Evolutionary conservation across 2,329 filamentous ascomycete genomes (phyloP), one percentile per base, ranked within the genome.

Genomic region (Alternaria novae-zelandiae): DNA sequence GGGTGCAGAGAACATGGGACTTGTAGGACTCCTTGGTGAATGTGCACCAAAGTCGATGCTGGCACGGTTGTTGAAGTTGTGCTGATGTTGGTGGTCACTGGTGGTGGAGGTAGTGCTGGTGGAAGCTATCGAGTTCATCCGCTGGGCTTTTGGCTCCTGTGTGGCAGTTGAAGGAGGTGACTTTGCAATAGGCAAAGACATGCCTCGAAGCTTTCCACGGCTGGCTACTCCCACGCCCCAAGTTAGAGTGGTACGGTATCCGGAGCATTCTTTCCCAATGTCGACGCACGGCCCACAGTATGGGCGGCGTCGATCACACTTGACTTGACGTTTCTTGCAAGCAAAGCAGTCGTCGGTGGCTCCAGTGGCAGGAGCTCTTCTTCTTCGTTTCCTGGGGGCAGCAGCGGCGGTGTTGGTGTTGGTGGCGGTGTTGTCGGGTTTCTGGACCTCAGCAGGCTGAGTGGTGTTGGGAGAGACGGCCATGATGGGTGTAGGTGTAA

Each of bases 171-270:
- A 68, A 28, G 73, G 68, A 20, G 76, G 75, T 57, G 81, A 80
- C 57, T 84, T 85, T 43, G 85, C 84, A 55, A 90, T 82, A 10
- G 89, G 89, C 61, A 97, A 84, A 60, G 94, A 94, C 70, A 97
- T 85, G 43, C 95, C 95, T 66, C 95, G 89, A 67, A 98, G 89
- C 84, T 98, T 98, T 77, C 95, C 95, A 75, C 95, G 90, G 82
- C 94, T 97, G 60, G 95, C 95, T 63, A 98, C 95, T 55, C 95
- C 95, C 51, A 97, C 93, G 45, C 94, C 94, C 95, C 95, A 98
- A 50, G 95, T 98, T 81, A 98, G 86, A 72, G 95, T 94, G 15
- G 95, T 98, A 83, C 96, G 96, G 85, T 98, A 98, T 63, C 95
- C 95, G 26, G 93, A 94, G 83, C 95, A 98, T 77, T 97, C 94